Evolutionary conservation across 2,329 filamentous ascomycete species (phyloP).

Genomic region (Nigrograna mackinnonii): DNA sequence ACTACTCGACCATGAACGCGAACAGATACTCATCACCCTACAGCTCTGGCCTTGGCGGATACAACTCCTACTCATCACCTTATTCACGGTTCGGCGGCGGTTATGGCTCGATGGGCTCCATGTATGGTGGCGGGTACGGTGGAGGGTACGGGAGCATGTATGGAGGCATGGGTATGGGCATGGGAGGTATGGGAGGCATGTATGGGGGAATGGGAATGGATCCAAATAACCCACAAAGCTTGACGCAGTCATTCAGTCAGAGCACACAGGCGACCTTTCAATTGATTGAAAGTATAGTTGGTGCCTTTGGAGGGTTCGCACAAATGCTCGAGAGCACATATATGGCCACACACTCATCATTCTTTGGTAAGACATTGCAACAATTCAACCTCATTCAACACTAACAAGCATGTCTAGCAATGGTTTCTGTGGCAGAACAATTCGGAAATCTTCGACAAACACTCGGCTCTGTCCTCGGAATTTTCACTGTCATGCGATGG

Average conservation of each 20-base stretch:
- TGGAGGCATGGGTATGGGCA: constrained; percentile 37
- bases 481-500: constrained; percentile 96
- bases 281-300: constrained; percentile 96
- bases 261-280: constrained; percentile 97
- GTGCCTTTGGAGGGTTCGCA: constrained; percentile 94
- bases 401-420: constrained; percentile 58
- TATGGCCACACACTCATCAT: constrained; percentile 98
- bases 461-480: constrained; percentile 88
- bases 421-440: constrained; percentile 98
- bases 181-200: constrained; percentile 43
- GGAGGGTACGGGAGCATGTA: constrained; percentile 45
- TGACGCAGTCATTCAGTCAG: constrained; percentile 94
- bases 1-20: constrained; percentile 69
- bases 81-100: constrained; percentile 57
- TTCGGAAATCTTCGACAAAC: constrained; percentile 93
- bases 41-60: constrained; percentile 53
- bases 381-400: no score
- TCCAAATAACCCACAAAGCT: constrained; percentile 86
- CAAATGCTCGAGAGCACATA: constrained; percentile 99
- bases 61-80: constrained; percentile 58
- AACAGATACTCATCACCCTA: constrained; percentile 57
- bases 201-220: constrained; percentile 57
- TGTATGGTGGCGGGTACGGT: constrained; percentile 42
- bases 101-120: constrained; percentile 42
- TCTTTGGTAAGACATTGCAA: constrained; percentile 97